Conservation (phyloP, 75 land plant species). For the Sequoia sempervirens region DNA sequence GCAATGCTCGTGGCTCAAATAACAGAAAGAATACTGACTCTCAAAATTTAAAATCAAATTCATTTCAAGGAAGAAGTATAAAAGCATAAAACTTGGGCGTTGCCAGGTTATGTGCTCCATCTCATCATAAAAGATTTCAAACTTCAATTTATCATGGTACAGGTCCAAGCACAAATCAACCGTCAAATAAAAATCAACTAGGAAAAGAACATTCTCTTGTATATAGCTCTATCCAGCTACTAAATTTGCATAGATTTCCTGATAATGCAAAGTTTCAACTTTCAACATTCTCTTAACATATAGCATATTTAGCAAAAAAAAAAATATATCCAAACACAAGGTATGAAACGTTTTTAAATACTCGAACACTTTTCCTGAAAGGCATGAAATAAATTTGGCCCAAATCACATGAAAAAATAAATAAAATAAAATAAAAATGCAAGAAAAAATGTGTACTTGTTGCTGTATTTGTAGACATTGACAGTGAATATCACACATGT, state of each 20-base stretch:
- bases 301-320: background rate
- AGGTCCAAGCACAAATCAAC: background rate
- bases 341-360: background rate
- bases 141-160: background rate
- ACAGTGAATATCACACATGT: background rate
- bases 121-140: background rate
- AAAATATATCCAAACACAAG: background rate
- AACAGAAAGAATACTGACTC: background rate
- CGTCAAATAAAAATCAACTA: background rate
- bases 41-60: background rate
- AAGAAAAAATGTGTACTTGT: background rate
- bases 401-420: background rate
- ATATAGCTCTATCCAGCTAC: background rate
- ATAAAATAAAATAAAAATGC: background rate
- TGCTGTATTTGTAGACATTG: background rate
- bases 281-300: background rate
- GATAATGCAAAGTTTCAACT: background rate
- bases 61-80: background rate
- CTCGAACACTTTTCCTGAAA: background rate
- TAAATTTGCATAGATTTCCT: background rate
- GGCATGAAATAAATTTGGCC: background rate
- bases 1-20: background rate
- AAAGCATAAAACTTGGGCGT: background rate
- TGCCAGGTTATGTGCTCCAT: background rate
- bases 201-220: background rate